Evolutionary conservation across 1,284 basidiomycete genomes (phyloP), one percentile per base, ranked within the genome.

Genomic region (Sanghuangporus baumii): DNA sequence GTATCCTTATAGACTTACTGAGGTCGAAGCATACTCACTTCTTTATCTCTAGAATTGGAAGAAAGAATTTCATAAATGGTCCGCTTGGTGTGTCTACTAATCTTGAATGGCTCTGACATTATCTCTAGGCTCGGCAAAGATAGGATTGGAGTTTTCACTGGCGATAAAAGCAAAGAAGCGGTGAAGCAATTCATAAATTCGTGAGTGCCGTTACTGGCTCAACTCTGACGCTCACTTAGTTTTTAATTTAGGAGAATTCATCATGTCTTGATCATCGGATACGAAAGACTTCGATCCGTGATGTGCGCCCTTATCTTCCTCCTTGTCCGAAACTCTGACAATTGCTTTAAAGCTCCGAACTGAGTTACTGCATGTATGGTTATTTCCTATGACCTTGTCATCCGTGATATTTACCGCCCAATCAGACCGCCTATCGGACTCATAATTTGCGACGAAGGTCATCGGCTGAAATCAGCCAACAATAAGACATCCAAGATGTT

Each of bases 391-490:
- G 40, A 20, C 54, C 9, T 37, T 20, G 41, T 37, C 6, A 34
- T 34, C 34, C 16, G 20, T 23, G 26, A 6, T 23, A 41, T 38
- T 11, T 11, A 34, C 37, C 6, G 40, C 14, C 36, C 5, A 16
- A 48, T 46, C 7, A 91, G 88, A 57, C 95, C 95, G 9, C 88
- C 91, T 0, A 92, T 99, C 67, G 97, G 92, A 6, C 78, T 99
- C 1, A 89, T 99, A 65, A 83, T 99, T 36, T 98, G 96, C 69
- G 97, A 99, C 71, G 97, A 99, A 81, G 94, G 96, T 1, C 97
- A 99, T 74, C 83, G 96, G 31, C 80, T 99, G 41, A 99, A 98
- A 72, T 95, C 94, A 14, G 88, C 92, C 3, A 89, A 86, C 65
- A 95, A 92, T 70, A 97, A 98, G 78, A 98, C 95, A 0, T 91